phyloP scores from a whole-genome alignment of 345 rosid species.

The Salix exigua region DNA sequence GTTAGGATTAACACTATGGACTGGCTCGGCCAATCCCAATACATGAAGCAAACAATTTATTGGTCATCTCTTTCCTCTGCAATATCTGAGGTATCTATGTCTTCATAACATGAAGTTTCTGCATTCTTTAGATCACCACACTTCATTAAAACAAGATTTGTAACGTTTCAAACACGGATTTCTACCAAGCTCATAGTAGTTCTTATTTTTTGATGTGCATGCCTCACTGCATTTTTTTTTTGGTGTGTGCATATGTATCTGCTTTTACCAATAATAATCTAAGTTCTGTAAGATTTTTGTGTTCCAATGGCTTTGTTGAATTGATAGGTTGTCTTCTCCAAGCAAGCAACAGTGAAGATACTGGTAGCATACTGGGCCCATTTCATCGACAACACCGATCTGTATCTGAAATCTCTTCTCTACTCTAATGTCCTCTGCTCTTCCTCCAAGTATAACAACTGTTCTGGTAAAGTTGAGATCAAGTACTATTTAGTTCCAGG shows the following conservation, averaged over 20 bases:
- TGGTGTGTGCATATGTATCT: background rate
- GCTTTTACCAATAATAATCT: background rate
- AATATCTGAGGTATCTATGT: slow-evolving; percentile 57
- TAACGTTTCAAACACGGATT: background rate
- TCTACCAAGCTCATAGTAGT: background rate
- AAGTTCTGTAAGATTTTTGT: background rate
- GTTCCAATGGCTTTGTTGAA: background rate
- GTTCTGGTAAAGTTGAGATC: slow-evolving; percentile 70
- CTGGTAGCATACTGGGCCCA: slow-evolving; percentile 75
- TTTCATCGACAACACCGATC: slow-evolving; percentile 56
- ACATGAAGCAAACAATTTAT: slow-evolving; percentile 42
- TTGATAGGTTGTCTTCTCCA: slow-evolving; percentile 67
- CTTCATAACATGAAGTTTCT: background rate
- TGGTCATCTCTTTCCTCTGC: slow-evolving; percentile 81
- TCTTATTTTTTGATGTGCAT: background rate
- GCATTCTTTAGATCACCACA: no score
- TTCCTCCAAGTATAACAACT: slow-evolving; percentile 56
- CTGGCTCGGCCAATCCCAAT: slow-evolving; percentile 95
- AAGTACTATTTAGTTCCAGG: slow-evolving; percentile 74
- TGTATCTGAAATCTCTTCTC: slow-evolving; percentile 64
- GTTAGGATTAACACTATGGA: slow-evolving; percentile 84
- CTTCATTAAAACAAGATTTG: no score
- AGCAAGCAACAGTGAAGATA: slow-evolving; percentile 74
- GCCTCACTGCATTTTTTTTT: background rate
- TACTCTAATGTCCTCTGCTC: slow-evolving; percentile 69